Evolutionary conservation across 2,329 filamentous ascomycete genomes (phyloP), one percentile per base, ranked within the genome.

Genomic region (Penicillium sumatraense): DNA sequence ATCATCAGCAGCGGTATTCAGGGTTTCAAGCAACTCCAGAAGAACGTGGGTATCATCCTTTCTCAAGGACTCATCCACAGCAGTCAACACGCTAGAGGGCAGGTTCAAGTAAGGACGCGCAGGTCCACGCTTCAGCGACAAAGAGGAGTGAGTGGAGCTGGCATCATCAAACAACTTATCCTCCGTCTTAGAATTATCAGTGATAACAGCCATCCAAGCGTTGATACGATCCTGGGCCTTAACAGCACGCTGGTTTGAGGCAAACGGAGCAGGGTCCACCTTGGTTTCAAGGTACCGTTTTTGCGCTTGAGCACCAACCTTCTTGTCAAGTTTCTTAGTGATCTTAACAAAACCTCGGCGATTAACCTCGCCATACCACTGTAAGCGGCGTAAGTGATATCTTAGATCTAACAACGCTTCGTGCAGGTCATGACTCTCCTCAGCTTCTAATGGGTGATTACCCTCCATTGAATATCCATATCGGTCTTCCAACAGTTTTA

Each of bases 351-450:
- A 99, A 2, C 95, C 95, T 61, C 91, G 84, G 49, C 93, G 86
- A 74, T 99, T 99, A 68, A 98, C 93, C 76, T 98, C 93, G 47
- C 93, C 93, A 72, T 98, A 99, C 93, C 93, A 98, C 73, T 96
- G 90, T 49, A 99, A 80, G 68, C 98, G 98, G 56, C 95, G 85
- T 63, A 98, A 78, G 70, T 96, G 90, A 49, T 88, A 89, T 54
- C 95, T 86, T 57, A 98, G 81, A 75, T 99, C 95, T 27, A 98
- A 83, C 48, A 99, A 80, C 31, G 93, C 92, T 31, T 89, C 91
- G 80, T 96, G 89, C 44, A 98, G 81, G 75, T 99, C 95, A 73
- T 97, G 91, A 40, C 89, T 83, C 75, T 99, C 95, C 71, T 97
- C 91, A 59, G 88, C 84, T 70, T 97, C 93, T 59, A 96, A 84